Evolutionary conservation across 2,329 filamentous ascomycete genomes (phyloP).

Genomic region (Sclerotinia spermophila): DNA sequence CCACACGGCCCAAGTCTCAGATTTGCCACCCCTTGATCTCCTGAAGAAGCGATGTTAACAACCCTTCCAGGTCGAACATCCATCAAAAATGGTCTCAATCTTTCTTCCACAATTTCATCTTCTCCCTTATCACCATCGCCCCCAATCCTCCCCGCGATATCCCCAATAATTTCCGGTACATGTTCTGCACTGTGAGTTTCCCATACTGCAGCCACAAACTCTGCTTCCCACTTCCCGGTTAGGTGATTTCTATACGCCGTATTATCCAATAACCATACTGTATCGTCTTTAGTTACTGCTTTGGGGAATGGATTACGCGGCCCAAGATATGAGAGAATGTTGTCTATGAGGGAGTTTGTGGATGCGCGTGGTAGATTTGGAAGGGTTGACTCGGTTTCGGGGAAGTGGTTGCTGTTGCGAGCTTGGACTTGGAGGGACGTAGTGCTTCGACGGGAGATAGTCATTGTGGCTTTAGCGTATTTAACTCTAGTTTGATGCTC

Average conservation of each 20-base stretch:
- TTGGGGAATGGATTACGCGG: slow-evolving; percentile 55
- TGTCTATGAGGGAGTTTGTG: slow-evolving; percentile 30
- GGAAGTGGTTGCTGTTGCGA: slow-evolving; percentile 16
- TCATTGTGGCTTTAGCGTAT: neutral
- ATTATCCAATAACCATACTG: slow-evolving; percentile 88
- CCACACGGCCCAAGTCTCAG: slow-evolving; percentile 66
- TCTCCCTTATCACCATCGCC: slow-evolving; percentile 56
- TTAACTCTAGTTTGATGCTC: neutral
- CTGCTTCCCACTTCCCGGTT: slow-evolving; percentile 65
- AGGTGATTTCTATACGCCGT: slow-evolving; percentile 64
- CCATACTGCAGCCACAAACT: slow-evolving; percentile 82
- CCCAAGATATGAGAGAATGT: slow-evolving; percentile 50
- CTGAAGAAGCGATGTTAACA: slow-evolving; percentile 59
- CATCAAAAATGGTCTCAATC: slow-evolving; percentile 75
- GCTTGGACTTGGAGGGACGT: slow-evolving; percentile 15
- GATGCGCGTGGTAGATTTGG: slow-evolving; percentile 37
- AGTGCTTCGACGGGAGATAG: slow-evolving; percentile 6
- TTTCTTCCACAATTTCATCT: slow-evolving; percentile 58
- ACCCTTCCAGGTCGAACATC: slow-evolving; percentile 67
- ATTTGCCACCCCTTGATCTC: slow-evolving; percentile 32
- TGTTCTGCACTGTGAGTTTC: slow-evolving; percentile 65
- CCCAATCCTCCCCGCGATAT: slow-evolving; percentile 66
- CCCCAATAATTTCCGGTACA: slow-evolving; percentile 64
- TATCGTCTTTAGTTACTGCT: slow-evolving; percentile 57
- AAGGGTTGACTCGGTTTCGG: slow-evolving; percentile 45